A percentile compares a stretch with the other conserved stretches of the same genome.
These are phyloP conservation scores for Pseudozyma pruni DNA, from an alignment of 1,284 basidiomycete genomes.

Conservation along the genomic window DNA sequence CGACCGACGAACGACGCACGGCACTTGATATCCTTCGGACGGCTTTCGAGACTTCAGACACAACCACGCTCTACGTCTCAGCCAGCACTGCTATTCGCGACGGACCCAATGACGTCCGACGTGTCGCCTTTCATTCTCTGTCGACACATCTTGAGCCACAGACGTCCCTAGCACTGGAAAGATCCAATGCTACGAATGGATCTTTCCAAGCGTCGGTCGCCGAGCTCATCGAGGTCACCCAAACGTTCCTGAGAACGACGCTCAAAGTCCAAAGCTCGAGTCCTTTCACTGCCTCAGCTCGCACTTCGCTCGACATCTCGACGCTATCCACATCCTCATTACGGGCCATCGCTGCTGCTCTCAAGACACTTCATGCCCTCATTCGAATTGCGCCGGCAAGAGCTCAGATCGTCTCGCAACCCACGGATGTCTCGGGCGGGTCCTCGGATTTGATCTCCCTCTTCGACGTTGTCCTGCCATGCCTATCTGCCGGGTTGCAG, in stretches of 20 bases:
- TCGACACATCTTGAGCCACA: constrained; percentile 9
- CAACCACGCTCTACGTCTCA: not conserved
- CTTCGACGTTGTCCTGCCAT: constrained; percentile 22
- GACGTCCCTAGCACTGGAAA: not conserved
- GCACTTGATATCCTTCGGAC: constrained; percentile 18
- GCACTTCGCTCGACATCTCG: constrained; percentile 1
- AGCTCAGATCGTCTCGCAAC: not conserved
- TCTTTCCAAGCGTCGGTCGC: not conserved
- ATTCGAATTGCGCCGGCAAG: constrained; percentile 9
- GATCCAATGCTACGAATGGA: not conserved
- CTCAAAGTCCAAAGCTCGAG: constrained; percentile 23
- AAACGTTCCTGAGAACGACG: constrained; percentile 12
- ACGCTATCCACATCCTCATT: constrained; percentile 15
- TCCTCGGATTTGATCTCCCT: not conserved
- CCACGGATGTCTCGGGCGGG: not conserved
- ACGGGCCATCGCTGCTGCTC: constrained; percentile 36
- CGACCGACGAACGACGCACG: constrained; percentile 21
- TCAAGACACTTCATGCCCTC: constrained; percentile 30
- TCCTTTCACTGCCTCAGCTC: not conserved
- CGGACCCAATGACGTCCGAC: constrained; percentile 25
- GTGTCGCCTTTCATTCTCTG: constrained; percentile 10
- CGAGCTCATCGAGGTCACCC: constrained; percentile 10
- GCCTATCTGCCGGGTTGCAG: constrained; percentile 16
- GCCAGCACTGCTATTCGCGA: constrained; percentile 1
- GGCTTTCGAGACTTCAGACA: not conserved